Percentiles rank a stretch among this genome's conserved stretches.
Conservation (phyloP, 495 filamentous ascomycete genomes). For the Penicillium psychrofluorescens region DNA sequence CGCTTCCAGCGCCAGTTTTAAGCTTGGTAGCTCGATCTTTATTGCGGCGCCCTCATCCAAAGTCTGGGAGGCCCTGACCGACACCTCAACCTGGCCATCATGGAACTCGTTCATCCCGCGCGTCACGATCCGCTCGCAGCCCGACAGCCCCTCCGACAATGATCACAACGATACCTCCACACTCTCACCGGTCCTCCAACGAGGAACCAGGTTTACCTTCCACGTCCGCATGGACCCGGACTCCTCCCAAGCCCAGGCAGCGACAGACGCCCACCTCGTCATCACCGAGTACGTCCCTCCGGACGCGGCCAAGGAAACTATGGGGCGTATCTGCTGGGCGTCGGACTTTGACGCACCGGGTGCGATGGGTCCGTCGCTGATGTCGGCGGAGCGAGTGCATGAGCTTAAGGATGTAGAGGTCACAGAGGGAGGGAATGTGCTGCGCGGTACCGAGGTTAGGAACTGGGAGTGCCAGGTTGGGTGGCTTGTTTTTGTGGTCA, state of each 20-base stretch:
- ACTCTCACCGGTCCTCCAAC: slow-evolving; percentile 24
- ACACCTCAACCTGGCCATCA: slow-evolving; percentile 35
- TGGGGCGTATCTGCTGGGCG: slow-evolving; percentile 32
- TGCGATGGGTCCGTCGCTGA: slow-evolving; percentile 16
- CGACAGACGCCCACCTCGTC: slow-evolving; percentile 13
- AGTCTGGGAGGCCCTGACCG: slow-evolving; percentile 29
- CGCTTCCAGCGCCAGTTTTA: slow-evolving; percentile 18
- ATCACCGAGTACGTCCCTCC: slow-evolving; percentile 28
- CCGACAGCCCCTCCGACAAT: slow-evolving; percentile 2
- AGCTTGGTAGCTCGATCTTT: slow-evolving; percentile 25
- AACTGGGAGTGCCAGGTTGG: slow-evolving; percentile 40
- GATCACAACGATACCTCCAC: neutral
- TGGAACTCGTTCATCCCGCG: slow-evolving; percentile 40
- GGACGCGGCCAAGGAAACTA: slow-evolving; percentile 5
- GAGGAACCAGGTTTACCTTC: slow-evolving; percentile 31
- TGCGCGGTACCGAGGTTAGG: slow-evolving; percentile 24
- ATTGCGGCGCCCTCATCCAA: slow-evolving; percentile 24
- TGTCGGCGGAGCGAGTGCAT: slow-evolving; percentile 33
- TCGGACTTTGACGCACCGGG: slow-evolving; percentile 20
- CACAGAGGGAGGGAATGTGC: slow-evolving; percentile 1
- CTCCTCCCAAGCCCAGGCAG: slow-evolving; percentile 18
- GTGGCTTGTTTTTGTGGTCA: slow-evolving; percentile 29
- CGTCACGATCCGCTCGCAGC: slow-evolving; percentile 34
- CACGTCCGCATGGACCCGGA: slow-evolving; percentile 37
- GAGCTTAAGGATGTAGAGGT: slow-evolving; percentile 27